Evolutionary conservation across 2,329 filamentous ascomycete species (phyloP).

Genomic region (Ilyonectria mors-panacis): DNA sequence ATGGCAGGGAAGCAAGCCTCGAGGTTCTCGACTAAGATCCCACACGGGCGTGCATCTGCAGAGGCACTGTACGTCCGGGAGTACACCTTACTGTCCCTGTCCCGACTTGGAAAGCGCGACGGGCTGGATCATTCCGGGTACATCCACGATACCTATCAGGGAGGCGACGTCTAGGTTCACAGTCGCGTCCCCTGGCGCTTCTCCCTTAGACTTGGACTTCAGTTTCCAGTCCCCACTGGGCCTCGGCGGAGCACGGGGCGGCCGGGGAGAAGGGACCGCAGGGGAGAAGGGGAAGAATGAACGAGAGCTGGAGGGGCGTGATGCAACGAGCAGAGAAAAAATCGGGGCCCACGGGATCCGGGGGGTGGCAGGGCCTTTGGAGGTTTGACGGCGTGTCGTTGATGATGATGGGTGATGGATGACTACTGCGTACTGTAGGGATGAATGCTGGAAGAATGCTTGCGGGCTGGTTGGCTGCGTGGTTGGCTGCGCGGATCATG

Average conservation of each 20-base stretch:
- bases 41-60: conserved; percentile 15
- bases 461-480: conserved; percentile 15
- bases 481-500: conserved; percentile 15
- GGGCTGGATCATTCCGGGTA: conserved; percentile 28
- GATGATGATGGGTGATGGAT: conserved; percentile 14
- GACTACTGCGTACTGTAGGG: not conserved
- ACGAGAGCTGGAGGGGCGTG: conserved; percentile 24
- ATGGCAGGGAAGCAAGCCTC: conserved; percentile 25
- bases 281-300: conserved; percentile 1
- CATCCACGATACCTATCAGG: conserved; percentile 27
- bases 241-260: conserved; percentile 41
- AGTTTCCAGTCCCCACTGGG: not conserved
- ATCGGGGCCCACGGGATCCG: conserved; percentile 8
- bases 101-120: not conserved
- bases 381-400: conserved; percentile 5
- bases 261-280: conserved; percentile 5
- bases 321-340: not conserved
- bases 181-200: conserved; percentile 6
- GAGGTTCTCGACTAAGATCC: conserved; percentile 27
- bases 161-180: conserved; percentile 23
- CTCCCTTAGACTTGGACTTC: conserved; percentile 16
- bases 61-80: not conserved
- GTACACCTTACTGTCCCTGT: conserved; percentile 15
- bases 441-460: conserved; percentile 21
- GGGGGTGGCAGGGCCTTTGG: not conserved